Percentiles rank a stretch among this genome's conserved stretches.
Conservation (phyloP, 75 land plant genomes). For the Cupressus sempervirens region DNA sequence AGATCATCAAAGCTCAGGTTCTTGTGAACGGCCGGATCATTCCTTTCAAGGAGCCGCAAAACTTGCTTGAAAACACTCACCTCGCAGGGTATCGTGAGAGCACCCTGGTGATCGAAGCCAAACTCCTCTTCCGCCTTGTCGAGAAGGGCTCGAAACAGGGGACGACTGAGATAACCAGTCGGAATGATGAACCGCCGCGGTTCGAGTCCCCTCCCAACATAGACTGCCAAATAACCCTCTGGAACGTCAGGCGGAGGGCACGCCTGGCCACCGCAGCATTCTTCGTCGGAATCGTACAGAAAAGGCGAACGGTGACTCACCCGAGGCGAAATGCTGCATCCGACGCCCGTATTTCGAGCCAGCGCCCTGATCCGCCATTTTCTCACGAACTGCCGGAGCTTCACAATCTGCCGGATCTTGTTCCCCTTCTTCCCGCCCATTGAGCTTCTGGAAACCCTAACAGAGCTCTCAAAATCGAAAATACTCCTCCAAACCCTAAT, state of each 20-base stretch:
- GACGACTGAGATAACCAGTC: slow-evolving; percentile 17
- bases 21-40: not conserved
- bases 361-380: not conserved
- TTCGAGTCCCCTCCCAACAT: slow-evolving; percentile 5
- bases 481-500: not conserved
- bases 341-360: not conserved
- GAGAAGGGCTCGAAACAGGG: slow-evolving; percentile 20
- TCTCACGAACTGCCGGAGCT: not conserved
- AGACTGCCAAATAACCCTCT: not conserved
- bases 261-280: not conserved
- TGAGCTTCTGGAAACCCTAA: not conserved
- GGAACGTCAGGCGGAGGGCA: slow-evolving; percentile 2
- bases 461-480: too few relatives aligned
- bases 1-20: not conserved
- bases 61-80: slow-evolving; percentile 26
- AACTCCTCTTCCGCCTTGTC: slow-evolving; percentile 37
- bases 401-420: slow-evolving; percentile 10
- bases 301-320: not conserved
- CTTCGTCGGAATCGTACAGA: not conserved
- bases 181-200: slow-evolving; percentile 25
- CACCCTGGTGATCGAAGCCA: slow-evolving; percentile 37
- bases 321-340: not conserved
- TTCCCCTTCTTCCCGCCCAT: not conserved
- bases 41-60: slow-evolving; percentile 11
- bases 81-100: slow-evolving; percentile 30